Evolutionary conservation across 2,329 filamentous ascomycete species (phyloP), one percentile per base, ranked within the genome.

Genomic region (Leptographium radiaticola): DNA sequence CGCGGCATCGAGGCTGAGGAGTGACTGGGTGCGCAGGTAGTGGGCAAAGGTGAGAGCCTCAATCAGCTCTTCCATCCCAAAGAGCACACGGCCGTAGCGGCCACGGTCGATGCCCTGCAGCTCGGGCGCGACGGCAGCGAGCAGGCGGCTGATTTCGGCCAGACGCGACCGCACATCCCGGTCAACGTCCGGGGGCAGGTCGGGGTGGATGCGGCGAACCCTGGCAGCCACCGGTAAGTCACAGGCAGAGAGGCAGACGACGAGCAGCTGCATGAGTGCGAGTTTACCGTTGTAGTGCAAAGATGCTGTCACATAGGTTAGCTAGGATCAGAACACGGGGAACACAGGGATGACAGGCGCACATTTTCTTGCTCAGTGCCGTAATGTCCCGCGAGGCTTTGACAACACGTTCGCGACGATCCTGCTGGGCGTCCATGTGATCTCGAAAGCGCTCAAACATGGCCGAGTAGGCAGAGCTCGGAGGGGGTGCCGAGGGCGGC

Each of bases 301-400:
- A 93, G 61, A 93, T 93, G 56, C 86, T 90, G 39, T 25, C 25
- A 25, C 5, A 45, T 18, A n/a, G 40, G 31, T 20, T 9, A 49
- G 33, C 18, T 4, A 2, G 9, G 2, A 9, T 8, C 0, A 1
- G 16, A 13, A 12, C 20, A 15, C 13, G 5, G n/a, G 9, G 6
- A 18, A 5, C 38, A 33, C 8, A 4, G 9, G 20, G 13, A 18
- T 13, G 6, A 46, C 43, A n/a, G n/a, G n/a, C n/a, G 13, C n/a
- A 95, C 89, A 97, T 94, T 72, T 97, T 98, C 75, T 98, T 98
- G 70, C 89, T 95, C 53, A 89, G 75, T 0, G 89, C 89, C 8
- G 93, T 98, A 55, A 98, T 87, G 67, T 98, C 93, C 58, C 91
- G 77, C 10, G 88, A 94, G 2, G 84, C 85, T 72, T 97, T 98